Conservation (phyloP, 1,284 basidiomycete genomes). For the Vanrija sp. region DNA sequence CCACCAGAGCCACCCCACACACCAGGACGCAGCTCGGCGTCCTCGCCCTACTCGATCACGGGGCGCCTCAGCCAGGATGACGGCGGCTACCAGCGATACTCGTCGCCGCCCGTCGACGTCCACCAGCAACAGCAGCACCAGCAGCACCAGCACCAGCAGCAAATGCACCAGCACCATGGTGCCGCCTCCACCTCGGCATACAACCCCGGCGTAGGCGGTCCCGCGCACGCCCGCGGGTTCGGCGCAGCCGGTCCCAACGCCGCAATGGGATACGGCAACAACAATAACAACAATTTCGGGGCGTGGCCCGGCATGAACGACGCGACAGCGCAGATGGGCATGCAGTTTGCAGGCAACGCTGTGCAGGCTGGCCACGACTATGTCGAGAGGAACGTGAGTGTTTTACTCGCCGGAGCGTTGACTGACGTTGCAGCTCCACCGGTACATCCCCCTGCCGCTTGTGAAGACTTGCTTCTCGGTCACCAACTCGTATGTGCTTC, state of each 20-base stretch:
- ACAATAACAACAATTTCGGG: constrained; percentile 17
- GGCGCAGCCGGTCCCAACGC: constrained; percentile 10
- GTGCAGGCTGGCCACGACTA: constrained; percentile 93
- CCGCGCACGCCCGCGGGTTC: constrained; percentile 1
- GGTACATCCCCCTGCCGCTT: constrained; percentile 65
- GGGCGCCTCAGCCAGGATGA: constrained; percentile 50
- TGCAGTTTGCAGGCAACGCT: constrained; percentile 90
- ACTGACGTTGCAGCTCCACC: constrained; percentile 61
- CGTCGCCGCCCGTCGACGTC: constrained; percentile 45
- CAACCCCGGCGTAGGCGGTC: background rate
- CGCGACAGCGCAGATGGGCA: constrained; percentile 90
- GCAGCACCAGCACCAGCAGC: constrained; percentile 11
- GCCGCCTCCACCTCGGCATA: constrained; percentile 10
- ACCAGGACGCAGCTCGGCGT: constrained; percentile 51
- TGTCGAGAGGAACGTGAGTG: constrained; percentile 82
- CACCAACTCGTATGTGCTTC: constrained; percentile 90
- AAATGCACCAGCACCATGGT: constrained; percentile 35
- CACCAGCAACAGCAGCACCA: constrained; percentile 11
- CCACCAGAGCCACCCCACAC: constrained; percentile 84
- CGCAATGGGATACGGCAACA: constrained; percentile 12
- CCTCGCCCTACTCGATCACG: constrained; percentile 41
- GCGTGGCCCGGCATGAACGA: constrained; percentile 63
- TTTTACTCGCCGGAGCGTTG: background rate
- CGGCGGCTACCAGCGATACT: constrained; percentile 46
- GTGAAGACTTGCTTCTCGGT: constrained; percentile 96